Evolutionary conservation across 495 filamentous ascomycete genomes (phyloP), one percentile per base, ranked within the genome.

Genomic region (Penicillium simplicissimum): DNA sequence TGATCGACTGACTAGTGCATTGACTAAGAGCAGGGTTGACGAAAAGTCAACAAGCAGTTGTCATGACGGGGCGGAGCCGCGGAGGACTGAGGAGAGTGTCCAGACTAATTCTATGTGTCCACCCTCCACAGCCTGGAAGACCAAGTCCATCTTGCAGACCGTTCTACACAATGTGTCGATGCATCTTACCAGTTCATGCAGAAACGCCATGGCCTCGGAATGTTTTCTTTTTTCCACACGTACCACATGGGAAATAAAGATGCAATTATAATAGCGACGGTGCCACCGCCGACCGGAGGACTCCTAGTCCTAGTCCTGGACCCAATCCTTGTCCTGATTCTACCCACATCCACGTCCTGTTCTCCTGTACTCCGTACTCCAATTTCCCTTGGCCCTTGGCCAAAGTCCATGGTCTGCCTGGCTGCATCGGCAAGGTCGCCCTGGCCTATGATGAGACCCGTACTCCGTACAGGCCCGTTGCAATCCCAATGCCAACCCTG

Each of bases 401-500:
- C 37, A n/a, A 52, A 21, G 28, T 19, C 36, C 40, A 59, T 40
- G 48, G 23, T 38, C 14, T 37, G 34, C 34, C 15, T 40, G 53
- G 19, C 14, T 55, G 53, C 36, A 65, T 57, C 57, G 40, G 65
- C 62, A 70, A 70, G 65, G 65, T 67, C 36, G 57, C 61, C 57
- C 60, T 55, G 38, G 53, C 59, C 42, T 13, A 49, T 52, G 38
- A 64, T 66, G 65, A 67, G 67, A 70, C 67, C 65, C 63, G 65
- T 70, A 62, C 59, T 25, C 23, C 23, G 23, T 25, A 40, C 63
- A 69, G 56, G 43, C 60, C 58, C 49, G 67, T 56, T 55, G 56
- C 42, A 48, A 67, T 69, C 23, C 14, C 58, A 65, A 61, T 52
- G 45, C 36, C 60, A 65, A 61, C 47, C 49, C 60, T 63, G 52